These are phyloP conservation scores for Gymnopilus junonius DNA, from an alignment of 768 basidiomycete species.

Conservation along the genomic window DNA sequence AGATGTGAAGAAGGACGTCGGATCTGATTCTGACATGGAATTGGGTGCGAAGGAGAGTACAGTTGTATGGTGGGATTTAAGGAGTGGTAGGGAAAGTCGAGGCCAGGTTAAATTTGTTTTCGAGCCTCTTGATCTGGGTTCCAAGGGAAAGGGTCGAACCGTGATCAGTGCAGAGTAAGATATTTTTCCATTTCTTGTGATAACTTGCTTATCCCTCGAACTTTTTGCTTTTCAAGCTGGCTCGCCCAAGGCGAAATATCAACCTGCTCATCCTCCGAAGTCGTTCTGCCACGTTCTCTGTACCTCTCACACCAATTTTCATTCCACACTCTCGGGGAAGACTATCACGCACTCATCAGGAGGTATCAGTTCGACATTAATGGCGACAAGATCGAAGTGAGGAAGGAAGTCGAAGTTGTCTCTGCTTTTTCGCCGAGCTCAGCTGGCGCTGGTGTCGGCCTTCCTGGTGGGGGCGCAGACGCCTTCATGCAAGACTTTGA, in stretches of 20 bases:
- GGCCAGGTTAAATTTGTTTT: constrained; percentile 49
- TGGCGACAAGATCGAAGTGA: constrained; percentile 67
- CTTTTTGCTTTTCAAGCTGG: constrained; percentile 44
- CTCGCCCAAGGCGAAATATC: constrained; percentile 85
- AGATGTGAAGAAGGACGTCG: constrained; percentile 1
- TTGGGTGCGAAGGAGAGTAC: constrained; percentile 39
- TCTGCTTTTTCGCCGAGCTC: constrained; percentile 46
- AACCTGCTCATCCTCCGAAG: constrained; percentile 62
- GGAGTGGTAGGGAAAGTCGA: constrained; percentile 51
- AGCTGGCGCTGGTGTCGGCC: background rate
- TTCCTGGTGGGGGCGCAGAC: constrained; percentile 10
- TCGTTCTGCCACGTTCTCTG: constrained; percentile 71
- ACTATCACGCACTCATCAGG: constrained; percentile 80
- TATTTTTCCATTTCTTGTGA: constrained; percentile 5
- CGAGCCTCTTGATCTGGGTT: background rate
- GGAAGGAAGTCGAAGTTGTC: constrained; percentile 66
- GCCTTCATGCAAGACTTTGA: constrained; percentile 59
- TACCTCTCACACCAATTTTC: constrained; percentile 88
- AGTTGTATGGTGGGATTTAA: constrained; percentile 71
- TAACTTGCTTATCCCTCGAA: background rate
- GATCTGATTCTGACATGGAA: constrained; percentile 33
- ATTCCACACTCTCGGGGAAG: constrained; percentile 75
- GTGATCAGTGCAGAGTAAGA: constrained; percentile 23
- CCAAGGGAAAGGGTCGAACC: background rate
- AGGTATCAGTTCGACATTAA: constrained; percentile 62